These are phyloP conservation scores for Cryptococcus neoformans DNA, from an alignment of 1,284 basidiomycete species.

Conservation along the genomic window DNA sequence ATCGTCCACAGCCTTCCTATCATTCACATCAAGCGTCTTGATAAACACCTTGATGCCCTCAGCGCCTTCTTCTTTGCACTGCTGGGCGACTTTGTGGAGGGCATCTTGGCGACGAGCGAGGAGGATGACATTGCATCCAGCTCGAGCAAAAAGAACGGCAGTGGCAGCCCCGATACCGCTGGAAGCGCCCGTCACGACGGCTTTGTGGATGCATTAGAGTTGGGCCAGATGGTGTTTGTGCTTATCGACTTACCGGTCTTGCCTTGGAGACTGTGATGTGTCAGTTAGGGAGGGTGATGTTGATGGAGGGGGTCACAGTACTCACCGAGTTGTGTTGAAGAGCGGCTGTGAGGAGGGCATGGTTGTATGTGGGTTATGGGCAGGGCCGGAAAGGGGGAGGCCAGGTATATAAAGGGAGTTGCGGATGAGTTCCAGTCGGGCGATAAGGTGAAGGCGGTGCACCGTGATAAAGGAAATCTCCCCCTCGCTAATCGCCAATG, in stretches of 20 bases:
- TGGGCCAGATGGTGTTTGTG: neutral
- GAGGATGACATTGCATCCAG: slow-evolving; percentile 39
- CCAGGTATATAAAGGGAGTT: too few relatives aligned
- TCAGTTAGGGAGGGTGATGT: neutral
- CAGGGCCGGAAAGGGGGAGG: too few relatives aligned
- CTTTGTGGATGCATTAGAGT: slow-evolving; percentile 8
- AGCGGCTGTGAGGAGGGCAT: slow-evolving; percentile 4
- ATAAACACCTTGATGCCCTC: slow-evolving; percentile 27
- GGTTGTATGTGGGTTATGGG: neutral
- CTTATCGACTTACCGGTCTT: slow-evolving; percentile 3
- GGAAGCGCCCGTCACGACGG: slow-evolving; percentile 40
- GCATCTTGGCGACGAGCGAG: slow-evolving; percentile 33
- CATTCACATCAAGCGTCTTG: slow-evolving; percentile 35
- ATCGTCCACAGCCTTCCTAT: slow-evolving; percentile 27
- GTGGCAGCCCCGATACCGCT: slow-evolving; percentile 43
- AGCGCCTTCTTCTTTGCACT: slow-evolving; percentile 21
- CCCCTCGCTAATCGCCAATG: too few relatives aligned
- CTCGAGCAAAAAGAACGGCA: slow-evolving; percentile 36
- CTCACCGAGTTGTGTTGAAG: slow-evolving; percentile 8
- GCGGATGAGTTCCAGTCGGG: too few relatives aligned
- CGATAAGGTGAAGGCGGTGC: too few relatives aligned
- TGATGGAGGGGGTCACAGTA: neutral
- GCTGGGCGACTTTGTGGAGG: slow-evolving; percentile 30
- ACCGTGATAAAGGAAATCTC: too few relatives aligned
- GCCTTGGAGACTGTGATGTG: slow-evolving; percentile 1